Evolutionary conservation across 768 basidiomycete species (phyloP), one percentile per base, ranked within the genome.

Genomic region (Paxillus ammoniavirescens): DNA sequence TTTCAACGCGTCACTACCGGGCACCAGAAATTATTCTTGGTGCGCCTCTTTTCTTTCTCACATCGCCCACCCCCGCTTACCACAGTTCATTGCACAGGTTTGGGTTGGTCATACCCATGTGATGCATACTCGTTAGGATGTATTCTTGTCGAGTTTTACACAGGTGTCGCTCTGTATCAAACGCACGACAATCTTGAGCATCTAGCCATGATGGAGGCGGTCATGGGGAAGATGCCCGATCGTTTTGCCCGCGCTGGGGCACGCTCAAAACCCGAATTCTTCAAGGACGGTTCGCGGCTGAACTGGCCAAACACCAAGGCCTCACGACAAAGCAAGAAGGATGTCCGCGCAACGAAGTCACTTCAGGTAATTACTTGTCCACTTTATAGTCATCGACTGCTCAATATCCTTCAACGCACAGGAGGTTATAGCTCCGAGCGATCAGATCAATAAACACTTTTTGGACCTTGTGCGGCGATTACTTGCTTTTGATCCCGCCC

Each of bases 121-220:
- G 97, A 99, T 73, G 92, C 93, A 31, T 99, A 97, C 73, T 99
- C 97, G 15, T 81, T 99, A 47, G 97, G 97, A 7, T 99, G 97
- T 73, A 99, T 99, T 61, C 83, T 99, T 23, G 95, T 99, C 53
- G 97, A 99, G 70, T 98, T 99, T 70, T 96, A 85, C 75, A 99
- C 97, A 15, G 97, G 97, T 26, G 84, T 93, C 33, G 97, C 97
- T 8, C 81, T 99, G n/a, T 99, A 97, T 74, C 97, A 99, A 72
- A 98, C 97, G 0, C 97, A 98, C 65, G 96, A 98, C 73, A 98
- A 99, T 69, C 82, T 98, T 8, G 97, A 99, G 70, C 97, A 99
- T 72, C 83, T 99, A 13, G 97, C 96, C 38, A 99, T 99, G 97
- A 99, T 99, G 97, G 95, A 98, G 69, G 87, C 91, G 69, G 97